Base-by-base conservation (phyloP, 2,329 filamentous ascomycete species). In the Fusarium devonianum region DNA sequence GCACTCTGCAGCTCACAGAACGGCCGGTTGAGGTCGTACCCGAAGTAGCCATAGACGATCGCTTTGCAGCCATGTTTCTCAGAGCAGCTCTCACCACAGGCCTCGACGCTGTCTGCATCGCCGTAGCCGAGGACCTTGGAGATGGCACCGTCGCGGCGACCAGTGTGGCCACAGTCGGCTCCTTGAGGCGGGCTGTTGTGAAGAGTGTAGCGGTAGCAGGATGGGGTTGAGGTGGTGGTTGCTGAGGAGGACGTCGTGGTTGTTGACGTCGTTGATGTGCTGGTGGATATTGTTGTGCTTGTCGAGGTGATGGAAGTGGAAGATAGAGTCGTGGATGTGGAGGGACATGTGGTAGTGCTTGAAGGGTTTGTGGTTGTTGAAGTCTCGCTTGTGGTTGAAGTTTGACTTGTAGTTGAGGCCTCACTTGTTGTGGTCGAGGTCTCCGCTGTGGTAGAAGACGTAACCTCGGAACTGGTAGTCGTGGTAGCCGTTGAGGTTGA, bases 121-220 rank as follows among this genome's bases (percentile, higher is more conserved):
- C 56, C 56, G 3, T 59, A 36, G 1, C 56, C 56, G 6, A 58
- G 32, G 14, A 60, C 19, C 3, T 44, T 58, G 6, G 56, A 41
- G 10, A 59, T 52, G 3, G 21, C 28, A 4, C 46, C 55, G 4
- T 47, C 21, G 4, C 41, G 23, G 34, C 41, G 34, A 3, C 56
- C 56, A 2, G 40, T 26, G 8, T 60, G 39, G 6, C 46, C 51
- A 2, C 56, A 60, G 18, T 49, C 36, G 23, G 38, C 38, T 4
- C 46, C 41, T 0, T 11, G 6, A 1, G 56, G 56, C 1, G 56
- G 51, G 4, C 41, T 30, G 1, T 57, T 34, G 2, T 47, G 33
- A 7, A 59, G 33, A 10, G 52, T 56, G 16, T 60, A 59, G 13
- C 56, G 56, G 18, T 38, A 60, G 42, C 56, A 59, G 21, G 56